These are phyloP conservation scores for Auricularia cornea DNA, from an alignment of 768 basidiomycete species.

Conservation along the genomic window DNA sequence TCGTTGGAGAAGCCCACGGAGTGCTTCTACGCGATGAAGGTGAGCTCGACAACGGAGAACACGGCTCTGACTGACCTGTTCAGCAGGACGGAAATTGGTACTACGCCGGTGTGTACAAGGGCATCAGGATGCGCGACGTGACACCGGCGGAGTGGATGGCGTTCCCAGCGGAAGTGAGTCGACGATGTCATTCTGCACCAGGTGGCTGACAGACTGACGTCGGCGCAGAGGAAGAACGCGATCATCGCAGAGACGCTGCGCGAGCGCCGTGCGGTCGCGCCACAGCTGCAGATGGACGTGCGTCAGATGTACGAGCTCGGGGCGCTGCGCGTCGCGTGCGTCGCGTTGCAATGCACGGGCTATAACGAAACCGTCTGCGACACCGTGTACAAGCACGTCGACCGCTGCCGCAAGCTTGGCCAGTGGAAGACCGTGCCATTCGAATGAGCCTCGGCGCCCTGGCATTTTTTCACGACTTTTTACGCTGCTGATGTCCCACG, in stretches of 20 bases:
- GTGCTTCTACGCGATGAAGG: constrained; percentile 51
- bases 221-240: constrained; percentile 49
- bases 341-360: constrained; percentile 68
- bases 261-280: constrained; percentile 65
- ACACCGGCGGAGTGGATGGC: constrained; percentile 61
- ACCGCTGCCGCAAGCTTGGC: background rate
- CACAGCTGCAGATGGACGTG: constrained; percentile 70
- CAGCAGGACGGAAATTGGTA: constrained; percentile 74
- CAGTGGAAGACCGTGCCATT: background rate
- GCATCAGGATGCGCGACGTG: constrained; percentile 56
- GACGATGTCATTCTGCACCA: no score
- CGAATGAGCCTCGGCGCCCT: background rate
- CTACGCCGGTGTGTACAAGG: constrained; percentile 71
- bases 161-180: constrained; percentile 51
- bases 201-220: no score
- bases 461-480: background rate
- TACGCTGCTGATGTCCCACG: background rate
- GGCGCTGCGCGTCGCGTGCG: constrained; percentile 62
- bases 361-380: constrained; percentile 63
- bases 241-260: constrained; percentile 66
- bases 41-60: background rate
- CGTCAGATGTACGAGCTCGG: constrained; percentile 64
- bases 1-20: constrained; percentile 64
- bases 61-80: background rate
- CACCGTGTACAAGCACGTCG: constrained; percentile 50